Conservation (phyloP, 2,329 filamentous ascomycete species). For the Trichoderma koningiopsis region DNA sequence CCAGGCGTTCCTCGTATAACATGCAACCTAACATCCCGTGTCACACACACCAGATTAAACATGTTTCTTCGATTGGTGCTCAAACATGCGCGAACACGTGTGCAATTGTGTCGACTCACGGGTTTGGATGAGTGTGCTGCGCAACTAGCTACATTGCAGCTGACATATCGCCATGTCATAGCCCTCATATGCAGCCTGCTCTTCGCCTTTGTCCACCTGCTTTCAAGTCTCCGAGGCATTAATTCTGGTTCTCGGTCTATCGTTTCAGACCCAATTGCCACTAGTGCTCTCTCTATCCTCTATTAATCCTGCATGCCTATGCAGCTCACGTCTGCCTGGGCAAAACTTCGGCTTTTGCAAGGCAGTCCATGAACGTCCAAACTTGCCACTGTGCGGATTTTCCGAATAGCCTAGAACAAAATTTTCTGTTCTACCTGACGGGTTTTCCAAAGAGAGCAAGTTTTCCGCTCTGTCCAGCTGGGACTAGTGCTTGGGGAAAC, state of each 20-base stretch:
- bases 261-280: conserved; percentile 10
- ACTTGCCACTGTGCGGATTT: conserved; percentile 16
- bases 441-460: neutral
- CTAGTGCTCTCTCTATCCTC: neutral
- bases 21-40: neutral
- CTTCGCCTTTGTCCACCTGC: neutral
- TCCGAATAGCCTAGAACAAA: neutral
- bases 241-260: neutral
- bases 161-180: neutral
- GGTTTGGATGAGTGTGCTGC: neutral
- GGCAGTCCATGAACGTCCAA: neutral
- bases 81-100: neutral
- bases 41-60: neutral
- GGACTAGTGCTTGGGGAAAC: neutral
- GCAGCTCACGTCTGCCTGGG: neutral
- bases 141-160: neutral
- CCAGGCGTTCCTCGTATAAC: neutral
- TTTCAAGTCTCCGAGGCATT: neutral
- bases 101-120: neutral
- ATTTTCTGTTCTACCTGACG: neutral
- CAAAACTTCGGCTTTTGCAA: conserved; percentile 12
- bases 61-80: neutral
- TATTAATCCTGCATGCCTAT: neutral
- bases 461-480: conserved; percentile 1
- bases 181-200: neutral